A percentile compares a stretch with the other conserved stretches of the same genome.
These are phyloP conservation scores for Crithidia brevicula DNA, from an alignment of 208 protist species.

Conservation along the genomic window DNA sequence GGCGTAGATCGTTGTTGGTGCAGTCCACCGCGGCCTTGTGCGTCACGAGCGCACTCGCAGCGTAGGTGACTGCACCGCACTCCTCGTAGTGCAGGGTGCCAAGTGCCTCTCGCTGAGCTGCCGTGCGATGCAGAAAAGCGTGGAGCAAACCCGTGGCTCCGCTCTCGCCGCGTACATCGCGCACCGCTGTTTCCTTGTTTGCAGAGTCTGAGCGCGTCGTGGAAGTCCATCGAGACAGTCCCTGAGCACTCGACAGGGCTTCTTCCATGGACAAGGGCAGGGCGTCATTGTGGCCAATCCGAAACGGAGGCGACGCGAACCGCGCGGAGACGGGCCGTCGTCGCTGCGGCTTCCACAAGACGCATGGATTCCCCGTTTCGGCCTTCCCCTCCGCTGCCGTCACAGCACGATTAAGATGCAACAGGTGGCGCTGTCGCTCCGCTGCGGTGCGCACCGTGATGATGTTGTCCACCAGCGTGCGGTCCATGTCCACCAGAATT, in stretches of 20 bases:
- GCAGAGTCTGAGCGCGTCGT: no score
- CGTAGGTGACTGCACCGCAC: conserved; percentile 40
- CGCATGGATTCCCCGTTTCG: conserved; percentile 16
- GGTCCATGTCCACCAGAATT: conserved; percentile 84
- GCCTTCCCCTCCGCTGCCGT: conserved; percentile 5
- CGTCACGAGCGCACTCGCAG: neutral
- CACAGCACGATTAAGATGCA: conserved; percentile 16
- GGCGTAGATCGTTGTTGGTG: no score
- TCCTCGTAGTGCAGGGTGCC: conserved; percentile 49
- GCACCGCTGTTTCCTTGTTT: no score
- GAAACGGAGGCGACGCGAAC: conserved; percentile 3
- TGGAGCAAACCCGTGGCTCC: conserved; percentile 24
- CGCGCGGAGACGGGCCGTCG: neutral
- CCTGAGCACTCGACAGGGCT: conserved; percentile 8
- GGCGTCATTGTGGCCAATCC: conserved; percentile 23
- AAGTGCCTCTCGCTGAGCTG: conserved; percentile 16
- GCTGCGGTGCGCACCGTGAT: conserved; percentile 36
- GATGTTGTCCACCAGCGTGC: conserved; percentile 84
- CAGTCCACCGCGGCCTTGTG: neutral
- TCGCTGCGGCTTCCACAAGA: conserved; percentile 12
- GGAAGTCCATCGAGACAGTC: no score
- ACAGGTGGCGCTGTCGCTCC: conserved; percentile 32
- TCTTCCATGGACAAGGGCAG: conserved; percentile 10
- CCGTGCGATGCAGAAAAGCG: conserved; percentile 30
- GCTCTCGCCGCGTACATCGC: no score